Evolutionary conservation across 441 rosid genomes (phyloP).

Genomic region (Caryocar brasiliense): DNA sequence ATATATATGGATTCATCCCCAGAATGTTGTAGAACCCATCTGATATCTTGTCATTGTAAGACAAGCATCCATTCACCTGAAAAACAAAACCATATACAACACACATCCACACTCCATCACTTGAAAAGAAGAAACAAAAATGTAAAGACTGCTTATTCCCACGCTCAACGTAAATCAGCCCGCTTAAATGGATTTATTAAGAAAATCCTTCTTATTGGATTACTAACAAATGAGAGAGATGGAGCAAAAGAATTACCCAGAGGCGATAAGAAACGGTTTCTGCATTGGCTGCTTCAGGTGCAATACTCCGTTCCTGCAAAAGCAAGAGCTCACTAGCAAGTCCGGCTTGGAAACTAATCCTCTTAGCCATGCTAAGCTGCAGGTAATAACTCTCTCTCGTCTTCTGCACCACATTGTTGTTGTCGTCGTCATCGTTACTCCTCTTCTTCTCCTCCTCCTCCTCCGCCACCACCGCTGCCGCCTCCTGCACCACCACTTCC

Average conservation of each 20-base stretch:
- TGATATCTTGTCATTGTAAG: constrained; percentile 70
- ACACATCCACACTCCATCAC: neutral
- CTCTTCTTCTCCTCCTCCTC: constrained; percentile 3
- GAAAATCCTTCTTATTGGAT: no score
- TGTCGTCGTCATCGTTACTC: constrained; percentile 12
- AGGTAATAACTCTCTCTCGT: constrained; percentile 53
- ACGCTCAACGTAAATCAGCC: no score
- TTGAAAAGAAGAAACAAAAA: neutral
- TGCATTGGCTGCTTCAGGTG: constrained; percentile 24
- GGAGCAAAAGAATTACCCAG: constrained; percentile 42
- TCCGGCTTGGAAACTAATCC: constrained; percentile 58
- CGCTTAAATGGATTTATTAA: no score
- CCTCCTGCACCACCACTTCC: constrained; percentile 18
- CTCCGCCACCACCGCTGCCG: neutral
- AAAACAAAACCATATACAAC: neutral
- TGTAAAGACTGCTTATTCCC: neutral
- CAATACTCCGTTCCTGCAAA: constrained; percentile 27
- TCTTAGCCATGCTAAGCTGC: constrained; percentile 70
- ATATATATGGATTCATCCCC: constrained; percentile 87
- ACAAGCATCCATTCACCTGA: constrained; percentile 86
- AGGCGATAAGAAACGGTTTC: constrained; percentile 72
- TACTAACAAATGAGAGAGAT: neutral
- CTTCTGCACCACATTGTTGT: constrained; percentile 31
- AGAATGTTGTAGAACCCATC: constrained; percentile 88
- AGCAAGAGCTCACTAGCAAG: constrained; percentile 34